Conservation (phyloP, 345 rosid species). For the Mangifera indica region DNA sequence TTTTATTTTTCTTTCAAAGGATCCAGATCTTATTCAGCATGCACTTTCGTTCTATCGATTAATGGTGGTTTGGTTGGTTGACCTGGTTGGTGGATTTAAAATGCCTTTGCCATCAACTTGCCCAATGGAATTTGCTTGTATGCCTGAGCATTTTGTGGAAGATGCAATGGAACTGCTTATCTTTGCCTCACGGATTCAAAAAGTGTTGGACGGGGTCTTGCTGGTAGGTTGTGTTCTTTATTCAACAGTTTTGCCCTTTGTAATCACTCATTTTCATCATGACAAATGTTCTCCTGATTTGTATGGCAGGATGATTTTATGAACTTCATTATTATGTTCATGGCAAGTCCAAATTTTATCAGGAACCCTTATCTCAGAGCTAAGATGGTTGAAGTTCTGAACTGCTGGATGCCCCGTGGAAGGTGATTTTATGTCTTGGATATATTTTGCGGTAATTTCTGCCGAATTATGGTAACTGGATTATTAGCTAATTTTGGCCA, state of each 20-base stretch:
- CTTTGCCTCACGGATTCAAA: slow-evolving; percentile 91
- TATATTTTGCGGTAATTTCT: slow-evolving; percentile 14
- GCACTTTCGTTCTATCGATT: slow-evolving; percentile 88
- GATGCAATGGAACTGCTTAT: slow-evolving; percentile 96
- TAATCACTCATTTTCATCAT: background rate
- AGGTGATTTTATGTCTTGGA: slow-evolving; percentile 43
- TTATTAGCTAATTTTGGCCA: slow-evolving; percentile 4
- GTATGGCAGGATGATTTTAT: slow-evolving; percentile 88
- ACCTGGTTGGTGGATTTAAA: slow-evolving; percentile 88
- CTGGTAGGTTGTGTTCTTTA: slow-evolving; percentile 51
- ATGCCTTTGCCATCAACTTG: slow-evolving; percentile 85
- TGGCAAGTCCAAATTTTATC: slow-evolving; percentile 84
- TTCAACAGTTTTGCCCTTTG: background rate
- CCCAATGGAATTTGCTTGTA: slow-evolving; percentile 87
- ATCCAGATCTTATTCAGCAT: slow-evolving; percentile 68
- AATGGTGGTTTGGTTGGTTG: slow-evolving; percentile 89
- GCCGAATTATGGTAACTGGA: slow-evolving; percentile 1
- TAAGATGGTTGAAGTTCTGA: slow-evolving; percentile 99
- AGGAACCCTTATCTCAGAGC: slow-evolving; percentile 97
- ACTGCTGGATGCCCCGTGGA: slow-evolving; percentile 97
- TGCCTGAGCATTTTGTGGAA: slow-evolving; percentile 99
- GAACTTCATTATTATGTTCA: slow-evolving; percentile 98
- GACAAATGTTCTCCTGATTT: slow-evolving; percentile 12
- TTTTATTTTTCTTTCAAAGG: slow-evolving; percentile 47
- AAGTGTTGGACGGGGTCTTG: slow-evolving; percentile 74